Conservation (phyloP, 2,329 filamentous ascomycete genomes). For the Beauveria australis region DNA sequence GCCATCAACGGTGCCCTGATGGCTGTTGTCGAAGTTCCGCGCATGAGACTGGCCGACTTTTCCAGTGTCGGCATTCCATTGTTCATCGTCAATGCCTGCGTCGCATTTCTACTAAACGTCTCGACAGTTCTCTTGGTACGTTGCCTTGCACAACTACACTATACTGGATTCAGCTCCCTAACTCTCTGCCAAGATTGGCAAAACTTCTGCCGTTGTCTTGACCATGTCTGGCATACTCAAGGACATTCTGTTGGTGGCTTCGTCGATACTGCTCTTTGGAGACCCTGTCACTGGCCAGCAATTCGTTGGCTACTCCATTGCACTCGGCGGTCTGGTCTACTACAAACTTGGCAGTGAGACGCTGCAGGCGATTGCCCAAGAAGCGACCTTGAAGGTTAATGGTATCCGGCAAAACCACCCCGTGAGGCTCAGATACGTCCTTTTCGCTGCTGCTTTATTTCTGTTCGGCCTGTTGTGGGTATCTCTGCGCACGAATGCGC, state of each 20-base stretch:
- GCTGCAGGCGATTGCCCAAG: background rate
- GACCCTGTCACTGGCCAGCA: conserved; percentile 67
- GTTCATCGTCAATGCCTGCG: conserved; percentile 66
- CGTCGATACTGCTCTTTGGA: conserved; percentile 75
- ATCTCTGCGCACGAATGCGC: background rate
- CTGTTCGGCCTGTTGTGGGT: background rate
- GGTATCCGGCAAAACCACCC: background rate
- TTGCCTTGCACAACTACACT: conserved; percentile 11
- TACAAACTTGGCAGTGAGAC: conserved; percentile 62
- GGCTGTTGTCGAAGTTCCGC: conserved; percentile 65
- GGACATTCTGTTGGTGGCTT: conserved; percentile 73
- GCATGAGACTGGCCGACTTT: conserved; percentile 60
- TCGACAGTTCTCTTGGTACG: conserved; percentile 80
- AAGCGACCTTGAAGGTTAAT: background rate
- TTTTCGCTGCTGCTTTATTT: background rate
- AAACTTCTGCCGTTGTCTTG: conserved; percentile 73
- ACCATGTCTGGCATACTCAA: conserved; percentile 84
- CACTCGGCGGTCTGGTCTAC: conserved; percentile 67
- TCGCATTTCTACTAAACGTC: conserved; percentile 75
- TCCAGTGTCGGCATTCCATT: conserved; percentile 64
- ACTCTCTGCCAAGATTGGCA: conserved; percentile 59
- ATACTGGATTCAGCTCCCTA: conserved; percentile 19
- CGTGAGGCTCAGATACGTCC: background rate
- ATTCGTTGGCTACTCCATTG: conserved; percentile 77
- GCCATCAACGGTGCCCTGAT: conserved; percentile 71